A percentile compares a stretch with the other conserved stretches of the same genome.
These are phyloP conservation scores for Fomitopsis pulvina DNA, from an alignment of 768 basidiomycete genomes.

Conservation along the genomic window DNA sequence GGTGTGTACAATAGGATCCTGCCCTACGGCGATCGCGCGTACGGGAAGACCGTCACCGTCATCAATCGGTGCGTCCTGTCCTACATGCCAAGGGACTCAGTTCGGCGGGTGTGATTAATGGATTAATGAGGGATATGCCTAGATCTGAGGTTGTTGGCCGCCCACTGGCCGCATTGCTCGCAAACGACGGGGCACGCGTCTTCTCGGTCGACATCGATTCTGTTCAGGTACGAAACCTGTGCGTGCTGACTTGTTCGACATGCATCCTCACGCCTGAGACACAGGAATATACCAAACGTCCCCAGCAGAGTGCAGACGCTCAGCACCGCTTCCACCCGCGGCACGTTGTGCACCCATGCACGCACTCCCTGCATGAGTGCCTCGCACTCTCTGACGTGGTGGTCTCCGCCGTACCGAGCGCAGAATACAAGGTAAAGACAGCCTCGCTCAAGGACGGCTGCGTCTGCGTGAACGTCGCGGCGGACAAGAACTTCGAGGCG, in stretches of 20 bases:
- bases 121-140: background rate
- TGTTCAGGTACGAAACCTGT: constrained; percentile 55
- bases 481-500: constrained; percentile 94
- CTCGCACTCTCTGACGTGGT: constrained; percentile 87
- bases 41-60: constrained; percentile 87
- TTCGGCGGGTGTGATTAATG: background rate
- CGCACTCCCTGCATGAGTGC: constrained; percentile 69
- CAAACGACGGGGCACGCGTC: constrained; percentile 95
- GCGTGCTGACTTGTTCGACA: background rate
- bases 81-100: background rate
- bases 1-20: constrained; percentile 93
- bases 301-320: constrained; percentile 36
- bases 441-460: constrained; percentile 90
- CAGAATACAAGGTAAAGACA: constrained; percentile 85
- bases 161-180: constrained; percentile 89
- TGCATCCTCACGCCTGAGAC: too few species aligned
- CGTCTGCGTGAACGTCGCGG: constrained; percentile 86
- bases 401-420: constrained; percentile 85
- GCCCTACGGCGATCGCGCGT: constrained; percentile 91
- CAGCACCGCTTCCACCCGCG: constrained; percentile 68
- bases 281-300: constrained; percentile 91
- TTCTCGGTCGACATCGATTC: constrained; percentile 95
- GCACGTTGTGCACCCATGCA: constrained; percentile 71
- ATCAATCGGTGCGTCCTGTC: constrained; percentile 75
- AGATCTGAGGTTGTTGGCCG: constrained; percentile 97